Percentiles rank a stretch among this genome's conserved stretches.
Conservation (phyloP, 1,284 basidiomycete species). For the Ustilago cynodontis region DNA sequence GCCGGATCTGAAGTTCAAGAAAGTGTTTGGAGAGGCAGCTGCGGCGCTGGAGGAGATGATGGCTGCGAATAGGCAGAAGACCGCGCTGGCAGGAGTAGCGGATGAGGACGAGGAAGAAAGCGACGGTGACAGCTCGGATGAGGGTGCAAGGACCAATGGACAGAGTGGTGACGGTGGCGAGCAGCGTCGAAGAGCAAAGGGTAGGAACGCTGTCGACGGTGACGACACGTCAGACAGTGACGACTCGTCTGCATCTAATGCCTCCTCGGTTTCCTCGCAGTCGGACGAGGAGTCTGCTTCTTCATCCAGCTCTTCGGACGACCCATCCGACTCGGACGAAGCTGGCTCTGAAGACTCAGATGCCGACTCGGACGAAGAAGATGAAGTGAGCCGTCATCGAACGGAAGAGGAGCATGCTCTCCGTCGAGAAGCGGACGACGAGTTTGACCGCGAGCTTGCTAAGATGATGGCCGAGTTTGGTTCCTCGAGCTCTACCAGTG, state of each 20-base stretch:
- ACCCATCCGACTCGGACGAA: conserved; percentile 14
- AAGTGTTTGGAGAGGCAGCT: conserved; percentile 85
- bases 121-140: conserved; percentile 27
- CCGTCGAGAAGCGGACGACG: conserved; percentile 85
- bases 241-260: conserved; percentile 12
- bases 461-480: conserved; percentile 83
- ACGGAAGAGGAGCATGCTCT: conserved; percentile 71
- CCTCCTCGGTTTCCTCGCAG: conserved; percentile 16
- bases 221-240: conserved; percentile 54
- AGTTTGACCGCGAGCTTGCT: conserved; percentile 94
- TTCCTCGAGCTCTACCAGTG: conserved; percentile 7
- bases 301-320: conserved; percentile 13
- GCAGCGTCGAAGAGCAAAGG: conserved; percentile 72
- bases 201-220: conserved; percentile 75
- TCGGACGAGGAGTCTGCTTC: conserved; percentile 20
- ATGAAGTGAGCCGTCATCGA: conserved; percentile 48
- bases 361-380: conserved; percentile 40
- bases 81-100: conserved; percentile 9
- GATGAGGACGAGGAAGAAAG: conserved; percentile 31
- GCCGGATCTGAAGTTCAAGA: conserved; percentile 73
- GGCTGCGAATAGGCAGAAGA: conserved; percentile 69
- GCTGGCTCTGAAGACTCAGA: conserved; percentile 20
- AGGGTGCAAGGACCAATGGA: conserved; percentile 61
- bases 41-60: conserved; percentile 89
- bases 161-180: conserved; percentile 74